Conservation (phyloP, 2,329 filamentous ascomycete species). For the Elsinoe arachidis region DNA sequence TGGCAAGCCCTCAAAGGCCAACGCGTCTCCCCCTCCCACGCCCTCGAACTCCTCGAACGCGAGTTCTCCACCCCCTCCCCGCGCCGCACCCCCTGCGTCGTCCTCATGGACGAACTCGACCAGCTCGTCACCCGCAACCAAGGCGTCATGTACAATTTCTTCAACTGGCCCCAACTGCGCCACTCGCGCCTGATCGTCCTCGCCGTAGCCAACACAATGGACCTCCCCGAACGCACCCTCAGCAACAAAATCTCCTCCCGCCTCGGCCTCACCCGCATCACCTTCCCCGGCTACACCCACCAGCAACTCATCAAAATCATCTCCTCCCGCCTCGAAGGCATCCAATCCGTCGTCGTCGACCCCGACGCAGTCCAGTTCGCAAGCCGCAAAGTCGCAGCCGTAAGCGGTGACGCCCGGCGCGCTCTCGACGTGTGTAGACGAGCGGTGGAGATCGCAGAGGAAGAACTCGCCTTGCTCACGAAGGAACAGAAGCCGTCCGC, state of each 20-base stretch:
- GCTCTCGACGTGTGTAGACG: slow-evolving; percentile 91
- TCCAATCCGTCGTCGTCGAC: slow-evolving; percentile 76
- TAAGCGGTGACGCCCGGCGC: slow-evolving; percentile 85
- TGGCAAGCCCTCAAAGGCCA: slow-evolving; percentile 96
- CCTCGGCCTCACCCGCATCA: slow-evolving; percentile 75
- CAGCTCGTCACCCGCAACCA: slow-evolving; percentile 97
- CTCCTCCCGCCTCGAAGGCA: slow-evolving; percentile 79
- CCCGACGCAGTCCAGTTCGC: slow-evolving; percentile 93
- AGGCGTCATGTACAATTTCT: slow-evolving; percentile 99
- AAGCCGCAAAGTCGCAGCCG: slow-evolving; percentile 89
- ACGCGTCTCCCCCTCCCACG: slow-evolving; percentile 83
- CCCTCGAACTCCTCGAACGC: slow-evolving; percentile 78
- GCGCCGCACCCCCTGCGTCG: slow-evolving; percentile 85
- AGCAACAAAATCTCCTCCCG: slow-evolving; percentile 98
- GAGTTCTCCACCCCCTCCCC: slow-evolving; percentile 91
- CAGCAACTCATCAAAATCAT: slow-evolving; percentile 97
- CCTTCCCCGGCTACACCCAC: slow-evolving; percentile 94
- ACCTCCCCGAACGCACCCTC: slow-evolving; percentile 86
- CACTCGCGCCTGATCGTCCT: slow-evolving; percentile 92
- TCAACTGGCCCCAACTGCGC: slow-evolving; percentile 92
- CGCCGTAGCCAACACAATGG: slow-evolving; percentile 98
- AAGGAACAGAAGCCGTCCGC: slow-evolving; percentile 18
- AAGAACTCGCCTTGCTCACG: slow-evolving; percentile 42
- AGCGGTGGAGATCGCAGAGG: slow-evolving; percentile 89
- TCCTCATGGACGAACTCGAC: slow-evolving; percentile 96